A percentile compares a stretch with the other conserved stretches of the same genome.
Conservation (phyloP, 2,329 filamentous ascomycete genomes). For the Fusarium bactridioides region DNA sequence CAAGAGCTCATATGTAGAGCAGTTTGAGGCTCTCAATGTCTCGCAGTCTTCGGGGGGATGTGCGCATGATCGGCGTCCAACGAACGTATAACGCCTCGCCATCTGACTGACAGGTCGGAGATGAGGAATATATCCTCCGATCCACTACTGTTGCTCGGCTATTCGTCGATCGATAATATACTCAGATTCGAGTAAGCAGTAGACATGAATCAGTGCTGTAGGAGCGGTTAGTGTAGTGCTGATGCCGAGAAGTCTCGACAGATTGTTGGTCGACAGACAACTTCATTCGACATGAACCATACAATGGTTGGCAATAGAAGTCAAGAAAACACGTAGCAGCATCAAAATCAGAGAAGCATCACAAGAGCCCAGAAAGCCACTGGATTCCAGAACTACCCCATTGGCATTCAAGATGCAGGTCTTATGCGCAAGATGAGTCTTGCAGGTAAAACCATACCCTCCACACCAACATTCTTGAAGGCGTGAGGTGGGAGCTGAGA, state of each 20-base stretch:
- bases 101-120: not conserved
- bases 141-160: not conserved
- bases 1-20: not conserved
- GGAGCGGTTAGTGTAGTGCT: not conserved
- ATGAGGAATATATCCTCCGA: slow-evolving; percentile 14
- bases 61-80: not conserved
- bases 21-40: not conserved
- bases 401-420: slow-evolving; percentile 29
- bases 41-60: not conserved
- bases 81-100: slow-evolving; percentile 21
- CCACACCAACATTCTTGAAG: slow-evolving; percentile 8
- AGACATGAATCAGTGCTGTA: not conserved
- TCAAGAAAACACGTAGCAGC: not conserved
- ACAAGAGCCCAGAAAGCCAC: slow-evolving; percentile 1
- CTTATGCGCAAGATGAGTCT: slow-evolving; percentile 3
- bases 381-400: slow-evolving; percentile 3
- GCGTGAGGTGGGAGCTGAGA: not conserved
- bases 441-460: slow-evolving; percentile 5
- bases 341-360: not conserved
- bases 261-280: not conserved
- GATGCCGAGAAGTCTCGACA: not conserved
- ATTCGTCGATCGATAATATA: not conserved
- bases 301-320: not conserved
- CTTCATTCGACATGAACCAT: not conserved
- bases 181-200: not conserved